These are phyloP conservation scores for Colletotrichum sansevieriae DNA, from an alignment of 2,329 filamentous ascomycete species.

Conservation along the genomic window DNA sequence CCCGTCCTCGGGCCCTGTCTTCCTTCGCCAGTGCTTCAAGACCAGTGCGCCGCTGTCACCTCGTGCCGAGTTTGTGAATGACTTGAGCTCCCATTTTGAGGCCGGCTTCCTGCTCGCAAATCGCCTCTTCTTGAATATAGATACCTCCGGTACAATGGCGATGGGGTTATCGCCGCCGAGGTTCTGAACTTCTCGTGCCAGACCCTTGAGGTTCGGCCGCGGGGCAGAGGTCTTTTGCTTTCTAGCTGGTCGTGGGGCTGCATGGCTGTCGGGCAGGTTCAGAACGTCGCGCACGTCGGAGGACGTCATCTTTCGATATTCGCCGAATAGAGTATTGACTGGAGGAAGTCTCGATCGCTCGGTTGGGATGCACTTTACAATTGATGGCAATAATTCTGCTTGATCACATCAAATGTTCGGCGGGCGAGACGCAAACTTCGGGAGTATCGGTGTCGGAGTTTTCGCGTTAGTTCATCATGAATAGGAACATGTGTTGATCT, in stretches of 20 bases:
- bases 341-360: constrained; percentile 15
- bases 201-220: constrained; percentile 71
- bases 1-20: constrained; percentile 59
- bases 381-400: background rate
- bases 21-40: constrained; percentile 85
- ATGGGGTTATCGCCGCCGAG: constrained; percentile 76
- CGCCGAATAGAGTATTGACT: constrained; percentile 6
- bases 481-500: background rate
- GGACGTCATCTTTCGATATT: constrained; percentile 70
- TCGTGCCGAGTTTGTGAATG: constrained; percentile 84
- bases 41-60: constrained; percentile 72
- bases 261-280: constrained; percentile 75
- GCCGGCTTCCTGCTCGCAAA: constrained; percentile 68
- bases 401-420: constrained; percentile 25
- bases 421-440: constrained; percentile 12
- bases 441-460: constrained; percentile 23
- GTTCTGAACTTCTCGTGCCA: constrained; percentile 75
- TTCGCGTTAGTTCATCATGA: background rate
- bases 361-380: constrained; percentile 12
- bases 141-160: constrained; percentile 72
- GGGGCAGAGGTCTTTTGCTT: constrained; percentile 78
- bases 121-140: constrained; percentile 70
- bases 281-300: constrained; percentile 91
- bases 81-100: constrained; percentile 73
- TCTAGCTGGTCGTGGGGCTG: constrained; percentile 72